Percentiles rank a stretch among this genome's conserved stretches.
phyloP scores from a whole-genome alignment of 495 filamentous ascomycete genomes.

The Lepidopterella palustris region DNA sequence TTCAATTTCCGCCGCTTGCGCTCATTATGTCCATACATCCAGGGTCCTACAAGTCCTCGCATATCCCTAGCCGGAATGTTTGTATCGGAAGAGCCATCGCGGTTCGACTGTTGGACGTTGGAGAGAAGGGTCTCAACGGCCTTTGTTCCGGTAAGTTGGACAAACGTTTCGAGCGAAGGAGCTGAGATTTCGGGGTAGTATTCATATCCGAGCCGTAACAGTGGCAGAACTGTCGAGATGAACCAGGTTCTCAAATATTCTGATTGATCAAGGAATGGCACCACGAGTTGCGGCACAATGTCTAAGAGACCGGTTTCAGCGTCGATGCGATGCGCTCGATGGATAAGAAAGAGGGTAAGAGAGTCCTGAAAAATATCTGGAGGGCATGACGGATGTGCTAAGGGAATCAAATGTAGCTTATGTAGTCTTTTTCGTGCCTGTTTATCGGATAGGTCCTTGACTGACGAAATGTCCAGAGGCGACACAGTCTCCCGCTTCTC shows the following conservation, averaged over 20 bases:
- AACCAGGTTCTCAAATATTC: conserved; percentile 65
- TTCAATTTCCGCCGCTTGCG: conserved; percentile 54
- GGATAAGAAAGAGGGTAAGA: conserved; percentile 65
- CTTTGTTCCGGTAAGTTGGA: conserved; percentile 53
- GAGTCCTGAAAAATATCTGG: conserved; percentile 46
- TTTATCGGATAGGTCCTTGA: conserved; percentile 56
- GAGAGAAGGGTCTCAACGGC: conserved; percentile 65
- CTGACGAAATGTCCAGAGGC: conserved; percentile 50
- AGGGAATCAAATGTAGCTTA: conserved; percentile 60
- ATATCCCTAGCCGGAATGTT: conserved; percentile 54
- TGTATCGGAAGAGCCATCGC: conserved; percentile 27
- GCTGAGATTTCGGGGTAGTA: conserved; percentile 61
- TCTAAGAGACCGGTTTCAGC: conserved; percentile 68
- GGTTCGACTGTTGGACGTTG: conserved; percentile 42
- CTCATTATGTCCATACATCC: conserved; percentile 66
- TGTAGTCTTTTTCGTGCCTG: conserved; percentile 63
- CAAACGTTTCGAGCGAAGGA: conserved; percentile 54
- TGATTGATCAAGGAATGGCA: conserved; percentile 67
- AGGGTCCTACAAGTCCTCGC: conserved; percentile 69
- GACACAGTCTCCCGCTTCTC: conserved; percentile 34
- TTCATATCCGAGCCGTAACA: conserved; percentile 76
- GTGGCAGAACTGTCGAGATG: conserved; percentile 69
- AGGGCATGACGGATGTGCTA: conserved; percentile 37
- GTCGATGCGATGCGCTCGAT: conserved; percentile 70
- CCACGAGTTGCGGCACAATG: conserved; percentile 62